Evolutionary conservation across 2,329 filamentous ascomycete genomes (phyloP), one percentile per base, ranked within the genome.

Genomic region (Epicoccum nigrum): DNA sequence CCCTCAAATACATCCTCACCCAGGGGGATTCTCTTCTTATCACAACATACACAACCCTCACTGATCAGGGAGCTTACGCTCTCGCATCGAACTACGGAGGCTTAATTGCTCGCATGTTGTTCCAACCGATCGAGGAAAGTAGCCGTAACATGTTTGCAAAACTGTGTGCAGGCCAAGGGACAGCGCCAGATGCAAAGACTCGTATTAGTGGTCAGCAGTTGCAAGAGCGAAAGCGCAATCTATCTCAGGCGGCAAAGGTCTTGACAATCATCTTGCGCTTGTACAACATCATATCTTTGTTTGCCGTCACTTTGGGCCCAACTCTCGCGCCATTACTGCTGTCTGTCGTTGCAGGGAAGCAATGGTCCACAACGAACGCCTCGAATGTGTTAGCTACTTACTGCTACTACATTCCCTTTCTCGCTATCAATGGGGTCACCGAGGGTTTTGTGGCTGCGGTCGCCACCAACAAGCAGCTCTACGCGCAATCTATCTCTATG

Each of bases 41-140:
- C 57, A 87, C 89, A 13, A 76, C 86, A 11, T 80, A 97, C 50
- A 87, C 92, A 6, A 86, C 86, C 0, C 83, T 94, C 1, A 80
- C 85, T 33, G 88, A 92, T 4, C 94, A 97, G 76, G 94, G 94
- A 12, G 86, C 91, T 28, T 99, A 97, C 68, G 91, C 92, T 0
- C 81, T 99, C 4, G 94, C 93, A 44, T 92, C 92, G 64, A 99
- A 97, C 73, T 99, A 81, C 70, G 94, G 94, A 17, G 90, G 92
- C 2, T 83, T 99, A 0, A 77, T 96, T 21, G 94, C 94, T 0
- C 85, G 94, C 3, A 84, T 97, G 58, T 77, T 99, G 42, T 93
- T 99, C 71, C 94, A 97, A 67, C 95, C 94, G 7, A 85, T 99
- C 53, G 94, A 99, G 73, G 95, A 99, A 74, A 93, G 88, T 70